A percentile compares a stretch with the other conserved stretches of the same genome.
phyloP scores from a whole-genome alignment of 257 asterid species.

The Handroanthus guayacan region DNA sequence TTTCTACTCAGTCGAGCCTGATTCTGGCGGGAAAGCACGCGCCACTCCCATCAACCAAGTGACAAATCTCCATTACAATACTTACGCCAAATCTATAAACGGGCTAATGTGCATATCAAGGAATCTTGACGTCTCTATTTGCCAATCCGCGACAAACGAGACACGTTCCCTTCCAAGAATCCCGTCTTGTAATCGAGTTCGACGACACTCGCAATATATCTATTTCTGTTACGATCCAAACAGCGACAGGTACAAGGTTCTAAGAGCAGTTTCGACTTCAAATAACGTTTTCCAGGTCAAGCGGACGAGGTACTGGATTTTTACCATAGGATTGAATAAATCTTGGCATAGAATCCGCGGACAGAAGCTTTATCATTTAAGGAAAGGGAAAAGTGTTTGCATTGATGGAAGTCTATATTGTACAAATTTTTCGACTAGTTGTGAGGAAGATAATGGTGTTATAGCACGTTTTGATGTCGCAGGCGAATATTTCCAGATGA shows the following conservation, averaged over 20 bases:
- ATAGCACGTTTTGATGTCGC: background rate
- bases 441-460: background rate
- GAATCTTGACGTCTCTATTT: background rate
- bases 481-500: background rate
- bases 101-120: background rate
- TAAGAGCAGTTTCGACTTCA: background rate
- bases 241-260: constrained; percentile 2
- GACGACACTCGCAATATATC: background rate
- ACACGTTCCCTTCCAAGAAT: background rate
- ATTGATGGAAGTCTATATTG: constrained; percentile 7
- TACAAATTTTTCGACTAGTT: background rate
- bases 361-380: background rate
- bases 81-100: background rate
- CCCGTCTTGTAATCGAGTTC: too few relatives aligned
- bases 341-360: background rate
- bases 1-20: background rate
- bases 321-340: background rate
- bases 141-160: background rate
- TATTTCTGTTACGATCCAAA: background rate
- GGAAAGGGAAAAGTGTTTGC: background rate
- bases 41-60: background rate
- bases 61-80: background rate
- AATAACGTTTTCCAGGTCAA: background rate
- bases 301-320: background rate
- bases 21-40: too few relatives aligned